Evolutionary conservation across 805 yeast species (phyloP).

Genomic region (Kuraishia molischiana): DNA sequence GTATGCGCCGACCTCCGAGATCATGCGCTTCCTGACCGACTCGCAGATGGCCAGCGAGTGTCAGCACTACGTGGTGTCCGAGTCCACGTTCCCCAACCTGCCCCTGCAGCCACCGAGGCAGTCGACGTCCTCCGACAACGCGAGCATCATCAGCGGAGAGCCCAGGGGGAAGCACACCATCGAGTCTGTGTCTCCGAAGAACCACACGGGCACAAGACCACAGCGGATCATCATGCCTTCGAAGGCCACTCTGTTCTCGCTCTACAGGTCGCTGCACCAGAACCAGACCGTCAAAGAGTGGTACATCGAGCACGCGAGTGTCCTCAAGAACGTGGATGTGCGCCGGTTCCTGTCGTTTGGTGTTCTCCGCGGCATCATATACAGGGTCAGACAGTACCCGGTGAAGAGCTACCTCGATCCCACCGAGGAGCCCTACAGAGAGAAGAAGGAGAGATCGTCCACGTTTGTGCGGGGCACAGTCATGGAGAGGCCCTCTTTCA

Average conservation of each 20-base stretch:
- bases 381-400: conserved; percentile 74
- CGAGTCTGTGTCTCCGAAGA: conserved; percentile 8
- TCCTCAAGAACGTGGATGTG: conserved; percentile 61
- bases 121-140: conserved; percentile 6
- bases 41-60: conserved; percentile 69
- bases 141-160: not conserved
- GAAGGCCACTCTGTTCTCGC: conserved; percentile 54
- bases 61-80: conserved; percentile 63
- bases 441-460: conserved; percentile 1
- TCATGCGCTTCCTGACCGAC: conserved; percentile 59
- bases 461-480: conserved; percentile 3
- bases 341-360: conserved; percentile 86
- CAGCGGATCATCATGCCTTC: conserved; percentile 36
- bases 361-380: conserved; percentile 67
- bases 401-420: conserved; percentile 30
- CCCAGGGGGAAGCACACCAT: not conserved
- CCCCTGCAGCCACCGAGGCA: conserved; percentile 21
- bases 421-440: conserved; percentile 4
- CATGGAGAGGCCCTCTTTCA: conserved; percentile 3
- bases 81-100: conserved; percentile 22
- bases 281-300: conserved; percentile 74
- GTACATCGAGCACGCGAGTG: conserved; percentile 57
- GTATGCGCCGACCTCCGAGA: conserved; percentile 80
- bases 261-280: conserved; percentile 71
- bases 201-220: conserved; percentile 1